Base-by-base conservation (phyloP, 257 asterid genomes). In the Thymus mandschuricus region DNA sequence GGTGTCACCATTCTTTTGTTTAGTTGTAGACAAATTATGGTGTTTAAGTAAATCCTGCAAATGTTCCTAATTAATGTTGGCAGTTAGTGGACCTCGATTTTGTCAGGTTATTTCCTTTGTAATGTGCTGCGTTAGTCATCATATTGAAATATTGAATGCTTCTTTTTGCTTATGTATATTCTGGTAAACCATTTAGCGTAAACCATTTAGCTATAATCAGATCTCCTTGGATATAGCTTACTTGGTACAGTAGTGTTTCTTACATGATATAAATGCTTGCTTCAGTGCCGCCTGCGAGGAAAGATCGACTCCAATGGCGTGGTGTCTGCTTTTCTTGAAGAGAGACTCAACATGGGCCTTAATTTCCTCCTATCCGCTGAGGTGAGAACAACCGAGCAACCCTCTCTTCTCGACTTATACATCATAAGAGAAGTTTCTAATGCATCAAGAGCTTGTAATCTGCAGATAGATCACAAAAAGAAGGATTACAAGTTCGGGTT, bases 291-390 rank as follows among this genome's bases (percentile, higher is more conserved):
- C 57, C 82, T 92, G 68, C 83, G 97, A 78, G 97, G 97, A 54
- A 92, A 92, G 78, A 73, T 92, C 6, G 97, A 92, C 79, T 92
- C 96, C 69, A 83, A 88, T 70, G 96, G 97, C 11, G 86, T 84
- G 0, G 85, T 80, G 13, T 72, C 86, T 75, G 88, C 90, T 66
- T 81, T 81, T 70, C 79, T 92, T 50, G 97, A 92, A 79, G 97
- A 92, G 83, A 83, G 95, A 5, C 82, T 92, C 66, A 87, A 71
- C 62, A 67, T 87, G 88, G 98, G 96, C 60, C 96, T 92, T 13
- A 89, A 86, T 80, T 92, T 89, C 70, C 75, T 92, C 81, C 93
- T 91, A 69, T 88, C 96, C 55, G 98, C 96, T 8, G 96, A 92
- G 92, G 97, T 86, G 75, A 69, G 72, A 54, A 33, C 28, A 54